Base-by-base conservation (phyloP, 257 asterid species). In the Voacanga thouarsii region DNA sequence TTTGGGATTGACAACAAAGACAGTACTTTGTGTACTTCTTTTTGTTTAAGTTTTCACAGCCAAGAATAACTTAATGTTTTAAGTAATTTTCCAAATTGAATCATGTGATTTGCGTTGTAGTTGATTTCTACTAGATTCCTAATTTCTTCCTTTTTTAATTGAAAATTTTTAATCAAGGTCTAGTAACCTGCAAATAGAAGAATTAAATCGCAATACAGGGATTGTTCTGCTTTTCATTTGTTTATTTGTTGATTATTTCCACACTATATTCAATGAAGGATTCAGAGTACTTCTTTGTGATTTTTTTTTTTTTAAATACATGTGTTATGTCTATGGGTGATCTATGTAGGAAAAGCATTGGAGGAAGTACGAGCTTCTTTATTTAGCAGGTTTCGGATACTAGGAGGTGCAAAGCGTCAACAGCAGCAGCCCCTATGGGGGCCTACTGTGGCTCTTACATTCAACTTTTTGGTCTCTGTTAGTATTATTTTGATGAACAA, bases 401-500 rank as follows among this genome's bases (percentile, higher is more conserved):
- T 88, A 77, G 80, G 86, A 73, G 90, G 94, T 67, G 79, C 94
- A 71, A 96, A 89, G 84, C 97, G 97, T 66, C 97, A 89, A 60
- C 96, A 87, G 57, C 96, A 87, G 43, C 92, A 87, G 80, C 83
- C 92, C 65, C 79, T 90, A 50, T 85, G 87, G 89, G 92, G 91
- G 57, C 99, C 98, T 26, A 82, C 97, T 39, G 82, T 88, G 80
- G 97, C 99, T 80, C 96, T 96, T 66, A 84, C 97, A 23, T 96
- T 96, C 84, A 93, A 93, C 80, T 93, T 93, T 80, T 83, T 93
- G 78, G 97, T 93, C 83, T 89, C 99, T 79, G 96, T 93, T 77
- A 83, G 91, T 81, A 96, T 96, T 71, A 96, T 96, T 78, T 84
- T 96, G 89, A 91, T 92, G 97, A 96, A 96, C 89, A 96, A 96